Conservation (phyloP, 306 rosid species). For the Malus fusca region DNA sequence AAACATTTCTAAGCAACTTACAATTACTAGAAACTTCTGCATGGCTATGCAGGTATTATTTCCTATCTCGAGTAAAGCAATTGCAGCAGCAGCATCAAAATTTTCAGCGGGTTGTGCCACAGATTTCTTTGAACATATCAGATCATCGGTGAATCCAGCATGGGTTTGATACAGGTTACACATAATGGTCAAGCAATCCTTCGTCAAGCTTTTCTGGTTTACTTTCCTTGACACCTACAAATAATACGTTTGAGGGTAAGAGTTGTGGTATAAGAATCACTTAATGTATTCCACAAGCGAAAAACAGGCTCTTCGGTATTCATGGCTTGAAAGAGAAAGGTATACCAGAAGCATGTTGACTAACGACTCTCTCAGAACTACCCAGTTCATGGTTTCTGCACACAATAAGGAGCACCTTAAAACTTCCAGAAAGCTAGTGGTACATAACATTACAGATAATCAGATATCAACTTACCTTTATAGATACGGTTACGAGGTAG, state of each 20-base stretch:
- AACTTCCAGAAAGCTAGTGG: constrained; percentile 2
- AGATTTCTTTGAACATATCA: constrained; percentile 24
- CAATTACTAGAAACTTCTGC: constrained; percentile 60
- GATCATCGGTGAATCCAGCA: constrained; percentile 29
- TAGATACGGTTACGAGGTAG: constrained; percentile 50
- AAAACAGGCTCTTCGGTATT: constrained; percentile 13
- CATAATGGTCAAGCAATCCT: constrained; percentile 49
- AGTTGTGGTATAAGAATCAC: background rate
- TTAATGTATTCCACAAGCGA: background rate
- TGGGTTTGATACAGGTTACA: constrained; percentile 50
- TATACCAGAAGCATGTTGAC: constrained; percentile 68
- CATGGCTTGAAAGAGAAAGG: constrained; percentile 12
- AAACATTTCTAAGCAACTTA: constrained; percentile 21
- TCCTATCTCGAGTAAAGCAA: constrained; percentile 56
- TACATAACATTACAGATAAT: background rate
- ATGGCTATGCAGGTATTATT: constrained; percentile 43
- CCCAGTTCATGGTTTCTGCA: constrained; percentile 69
- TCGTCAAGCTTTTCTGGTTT: constrained; percentile 62
- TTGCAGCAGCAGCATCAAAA: constrained; percentile 29
- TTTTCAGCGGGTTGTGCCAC: constrained; percentile 24
- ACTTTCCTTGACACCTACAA: constrained; percentile 70
- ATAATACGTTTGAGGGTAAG: constrained; percentile 14
- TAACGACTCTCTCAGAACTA: constrained; percentile 66
- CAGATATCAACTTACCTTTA: constrained; percentile 31
- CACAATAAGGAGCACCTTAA: constrained; percentile 20